Conservation (phyloP, 805 yeast species). For the Phaffomyces thermotolerans region DNA sequence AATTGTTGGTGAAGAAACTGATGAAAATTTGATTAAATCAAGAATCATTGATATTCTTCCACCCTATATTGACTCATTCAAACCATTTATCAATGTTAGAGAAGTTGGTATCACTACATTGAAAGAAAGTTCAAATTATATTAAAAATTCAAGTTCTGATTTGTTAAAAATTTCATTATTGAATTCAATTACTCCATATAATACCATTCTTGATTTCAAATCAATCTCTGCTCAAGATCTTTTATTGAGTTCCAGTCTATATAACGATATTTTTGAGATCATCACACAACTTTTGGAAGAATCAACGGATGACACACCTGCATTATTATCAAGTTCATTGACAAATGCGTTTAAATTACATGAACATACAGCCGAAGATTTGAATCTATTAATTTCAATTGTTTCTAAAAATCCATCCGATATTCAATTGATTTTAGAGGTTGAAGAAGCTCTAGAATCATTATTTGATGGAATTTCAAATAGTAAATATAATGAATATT, state of each 20-base stretch:
- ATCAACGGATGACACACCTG: conserved; percentile 75
- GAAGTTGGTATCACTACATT: conserved; percentile 26
- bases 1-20: background rate
- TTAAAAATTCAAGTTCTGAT: conserved; percentile 25
- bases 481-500: conserved; percentile 38
- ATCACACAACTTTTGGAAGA: conserved; percentile 37
- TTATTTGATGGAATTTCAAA: conserved; percentile 43
- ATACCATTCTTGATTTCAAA: conserved; percentile 27
- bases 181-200: conserved; percentile 47
- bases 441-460: conserved; percentile 60
- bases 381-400: conserved; percentile 52
- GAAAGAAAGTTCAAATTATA: conserved; percentile 15
- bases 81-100: conserved; percentile 26
- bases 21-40: conserved; percentile 35
- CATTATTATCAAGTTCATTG: conserved; percentile 65
- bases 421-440: conserved; percentile 56
- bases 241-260: conserved; percentile 19
- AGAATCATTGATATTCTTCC: conserved; percentile 50
- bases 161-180: conserved; percentile 29
- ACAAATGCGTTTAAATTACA: conserved; percentile 48
- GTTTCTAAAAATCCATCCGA: conserved; percentile 72
- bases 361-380: conserved; percentile 25
- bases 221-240: conserved; percentile 13
- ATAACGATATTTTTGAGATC: conserved; percentile 23
- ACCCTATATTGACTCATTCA: conserved; percentile 47